These are phyloP conservation scores for Paramarasmius palmivorus DNA, from an alignment of 1,284 basidiomycete species.

Conservation along the genomic window DNA sequence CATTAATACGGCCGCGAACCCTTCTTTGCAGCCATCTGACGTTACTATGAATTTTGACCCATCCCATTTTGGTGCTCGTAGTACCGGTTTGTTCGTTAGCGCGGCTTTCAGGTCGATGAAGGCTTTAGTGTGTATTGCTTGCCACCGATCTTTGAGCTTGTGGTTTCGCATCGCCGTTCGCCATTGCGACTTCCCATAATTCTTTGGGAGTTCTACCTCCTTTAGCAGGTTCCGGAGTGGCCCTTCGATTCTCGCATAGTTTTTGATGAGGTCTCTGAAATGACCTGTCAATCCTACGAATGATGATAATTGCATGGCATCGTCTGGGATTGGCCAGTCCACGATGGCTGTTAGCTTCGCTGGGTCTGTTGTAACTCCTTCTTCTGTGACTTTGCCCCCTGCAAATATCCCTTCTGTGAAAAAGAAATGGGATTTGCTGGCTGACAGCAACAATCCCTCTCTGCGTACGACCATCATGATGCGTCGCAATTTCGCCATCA, in stretches of 20 bases:
- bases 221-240: neutral
- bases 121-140: slow-evolving; percentile 13
- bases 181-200: neutral
- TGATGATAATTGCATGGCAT: slow-evolving; percentile 23
- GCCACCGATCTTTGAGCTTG: slow-evolving; percentile 10
- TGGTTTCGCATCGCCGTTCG: neutral
- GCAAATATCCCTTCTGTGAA: slow-evolving; percentile 31
- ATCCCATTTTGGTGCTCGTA: slow-evolving; percentile 12
- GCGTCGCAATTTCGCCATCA: slow-evolving; percentile 19
- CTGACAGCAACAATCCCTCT: slow-evolving; percentile 28
- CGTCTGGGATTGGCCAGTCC: slow-evolving; percentile 29
- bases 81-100: slow-evolving; percentile 17
- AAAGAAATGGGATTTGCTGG: slow-evolving; percentile 31
- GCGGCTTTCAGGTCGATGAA: slow-evolving; percentile 17
- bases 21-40: slow-evolving; percentile 4
- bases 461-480: slow-evolving; percentile 24
- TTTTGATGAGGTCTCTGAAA: slow-evolving; percentile 2
- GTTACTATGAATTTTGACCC: slow-evolving; percentile 19
- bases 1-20: slow-evolving; percentile 17
- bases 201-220: neutral
- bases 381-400: slow-evolving; percentile 26
- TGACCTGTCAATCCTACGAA: slow-evolving; percentile 4
- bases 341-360: slow-evolving; percentile 33
- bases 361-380: slow-evolving; percentile 31
- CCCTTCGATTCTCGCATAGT: neutral